Base-by-base conservation (phyloP, 1,139 yeast species). In the Yamadazyma pseudoaaseri region DNA sequence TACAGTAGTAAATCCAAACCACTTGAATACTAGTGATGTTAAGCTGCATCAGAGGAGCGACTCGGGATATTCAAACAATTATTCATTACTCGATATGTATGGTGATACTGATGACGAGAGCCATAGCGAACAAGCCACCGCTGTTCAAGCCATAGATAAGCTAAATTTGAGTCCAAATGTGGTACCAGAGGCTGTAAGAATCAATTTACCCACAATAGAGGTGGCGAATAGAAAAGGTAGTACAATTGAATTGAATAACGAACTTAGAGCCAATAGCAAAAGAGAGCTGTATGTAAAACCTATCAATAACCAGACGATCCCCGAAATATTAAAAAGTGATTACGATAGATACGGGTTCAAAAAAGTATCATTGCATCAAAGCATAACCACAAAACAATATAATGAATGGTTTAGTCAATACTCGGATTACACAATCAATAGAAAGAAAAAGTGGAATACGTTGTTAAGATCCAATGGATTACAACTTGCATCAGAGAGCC, bases 261-360 rank as follows among this genome's bases (percentile, higher is more conserved):
- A 46, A 27, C 16, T 44, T 4, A 25, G 33, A 15, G 38, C 35
- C 4, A 42, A 42, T 28, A 40, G 40, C 16, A 30, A 38, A 10
- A 30, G 51, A 25, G 37, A 33, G 9, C 36, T 34, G 30, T 50
- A 36, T 30, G 38, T 52, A 4, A 41, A 39, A 21, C 42, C 47
- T 5, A 35, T 53, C 1, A 38, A 42, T 10, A 8, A 28, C 14
- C 30, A 32, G 6, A 31, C 44, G 4, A 40, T 48, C 16, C 30
- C 34, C 10, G 38, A 44, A n/a, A 36, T 62, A 5, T 35, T 60
- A n/a, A 34, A 39, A 10, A 56, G 75, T 7, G 67, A 69, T 23
- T 68, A 78, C 36, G 97, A 90, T 55, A 61, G 90, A 30, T 90
- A 90, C 52, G 97, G 97, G 2, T 90, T 90, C 61, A 80, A 77